Conservation (phyloP, 140 eudicot genomes). For the Oenanthe javanica region DNA sequence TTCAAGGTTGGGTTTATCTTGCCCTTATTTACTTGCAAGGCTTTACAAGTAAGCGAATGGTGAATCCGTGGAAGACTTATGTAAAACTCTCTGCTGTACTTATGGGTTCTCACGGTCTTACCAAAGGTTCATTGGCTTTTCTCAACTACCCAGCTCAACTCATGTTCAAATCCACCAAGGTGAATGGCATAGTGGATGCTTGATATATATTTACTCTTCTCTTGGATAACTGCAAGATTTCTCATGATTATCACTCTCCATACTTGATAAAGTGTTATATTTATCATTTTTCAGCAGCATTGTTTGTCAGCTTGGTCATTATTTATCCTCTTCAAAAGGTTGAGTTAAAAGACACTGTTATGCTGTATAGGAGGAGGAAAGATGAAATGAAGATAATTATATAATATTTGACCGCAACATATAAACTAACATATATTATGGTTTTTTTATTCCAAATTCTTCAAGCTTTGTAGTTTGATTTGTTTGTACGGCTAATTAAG, state of each 20-base stretch:
- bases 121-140: constrained; percentile 89
- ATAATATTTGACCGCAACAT: background rate
- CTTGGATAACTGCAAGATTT: background rate
- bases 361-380: no score
- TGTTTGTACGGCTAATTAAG: background rate
- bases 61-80: constrained; percentile 95
- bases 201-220: no score
- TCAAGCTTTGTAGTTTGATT: background rate
- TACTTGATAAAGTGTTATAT: background rate
- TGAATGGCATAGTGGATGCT: constrained; percentile 15
- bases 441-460: background rate
- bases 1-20: constrained; percentile 93
- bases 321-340: no score
- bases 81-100: constrained; percentile 87
- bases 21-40: constrained; percentile 77
- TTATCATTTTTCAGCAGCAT: no score
- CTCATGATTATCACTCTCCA: background rate
- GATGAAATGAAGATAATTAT: background rate
- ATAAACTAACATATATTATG: background rate
- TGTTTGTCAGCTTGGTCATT: no score
- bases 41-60: constrained; percentile 89
- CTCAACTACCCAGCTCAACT: constrained; percentile 94
- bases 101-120: constrained; percentile 95
- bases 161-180: constrained; percentile 98
- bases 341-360: no score